Evolutionary conservation across 2,329 filamentous ascomycete species (phyloP).

Genomic region (Cladosporium cucumerinum): DNA sequence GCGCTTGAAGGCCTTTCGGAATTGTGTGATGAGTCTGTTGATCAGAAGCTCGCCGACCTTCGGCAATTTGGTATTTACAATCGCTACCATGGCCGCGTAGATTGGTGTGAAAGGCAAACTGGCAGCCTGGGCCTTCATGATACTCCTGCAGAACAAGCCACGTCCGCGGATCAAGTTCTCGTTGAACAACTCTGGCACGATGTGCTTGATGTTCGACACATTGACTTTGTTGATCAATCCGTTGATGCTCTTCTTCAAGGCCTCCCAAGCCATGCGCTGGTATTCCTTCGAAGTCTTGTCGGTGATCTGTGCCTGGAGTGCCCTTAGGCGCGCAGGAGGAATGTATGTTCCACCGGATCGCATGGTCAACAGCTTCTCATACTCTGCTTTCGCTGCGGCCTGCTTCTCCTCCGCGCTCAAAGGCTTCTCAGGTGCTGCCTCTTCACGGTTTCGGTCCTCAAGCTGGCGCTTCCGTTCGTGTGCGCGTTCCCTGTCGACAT

Average conservation of each 20-base stretch:
- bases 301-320: conserved; percentile 92
- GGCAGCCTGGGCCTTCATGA: conserved; percentile 97
- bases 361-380: conserved; percentile 87
- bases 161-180: conserved; percentile 91
- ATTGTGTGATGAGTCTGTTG: conserved; percentile 81
- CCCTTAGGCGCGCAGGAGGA: conserved; percentile 82
- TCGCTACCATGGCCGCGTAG: conserved; percentile 90
- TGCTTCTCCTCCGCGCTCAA: conserved; percentile 78
- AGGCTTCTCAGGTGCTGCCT: conserved; percentile 50
- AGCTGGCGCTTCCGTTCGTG: conserved; percentile 53
- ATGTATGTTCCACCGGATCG: conserved; percentile 96
- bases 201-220: conserved; percentile 94
- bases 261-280: conserved; percentile 98
- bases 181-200: conserved; percentile 90
- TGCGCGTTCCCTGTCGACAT: conserved; percentile 49
- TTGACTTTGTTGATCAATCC: conserved; percentile 99
- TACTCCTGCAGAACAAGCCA: conserved; percentile 88
- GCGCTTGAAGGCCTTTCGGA: conserved; percentile 90
- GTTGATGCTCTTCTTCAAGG: conserved; percentile 97
- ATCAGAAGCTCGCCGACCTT: conserved; percentile 89
- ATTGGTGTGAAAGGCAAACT: conserved; percentile 95
- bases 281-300: conserved; percentile 96
- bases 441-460: conserved; percentile 39
- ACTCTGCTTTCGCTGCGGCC: conserved; percentile 84
- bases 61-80: conserved; percentile 95